These are phyloP conservation scores for Fusarium chlamydosporum DNA, from an alignment of 2,329 filamentous ascomycete species.

Conservation along the genomic window DNA sequence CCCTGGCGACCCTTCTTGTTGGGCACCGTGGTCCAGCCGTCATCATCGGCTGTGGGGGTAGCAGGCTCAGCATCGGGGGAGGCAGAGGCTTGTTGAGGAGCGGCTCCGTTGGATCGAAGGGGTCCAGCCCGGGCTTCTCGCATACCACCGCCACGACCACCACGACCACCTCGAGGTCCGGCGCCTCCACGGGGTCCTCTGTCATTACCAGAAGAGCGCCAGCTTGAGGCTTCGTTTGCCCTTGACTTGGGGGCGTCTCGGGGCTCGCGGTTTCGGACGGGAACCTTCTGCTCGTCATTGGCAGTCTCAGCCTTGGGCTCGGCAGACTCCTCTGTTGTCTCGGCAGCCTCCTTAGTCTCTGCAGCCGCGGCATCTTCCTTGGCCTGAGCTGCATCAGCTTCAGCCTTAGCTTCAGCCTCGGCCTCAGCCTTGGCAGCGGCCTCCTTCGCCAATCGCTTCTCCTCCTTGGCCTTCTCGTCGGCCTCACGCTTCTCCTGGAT, in stretches of 20 bases:
- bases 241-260: conserved; percentile 66
- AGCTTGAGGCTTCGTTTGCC: conserved; percentile 71
- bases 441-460: conserved; percentile 73
- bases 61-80: conserved; percentile 53
- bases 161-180: conserved; percentile 61
- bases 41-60: conserved; percentile 64
- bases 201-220: conserved; percentile 68
- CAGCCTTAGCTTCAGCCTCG: conserved; percentile 54
- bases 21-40: conserved; percentile 74
- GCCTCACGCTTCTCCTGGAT: conserved; percentile 87
- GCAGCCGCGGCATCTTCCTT: conserved; percentile 52
- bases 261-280: conserved; percentile 58
- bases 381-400: conserved; percentile 50
- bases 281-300: conserved; percentile 65
- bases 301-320: conserved; percentile 48
- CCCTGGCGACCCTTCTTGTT: conserved; percentile 58
- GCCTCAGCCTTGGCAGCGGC: conserved; percentile 64
- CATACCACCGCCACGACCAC: conserved; percentile 58
- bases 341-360: conserved; percentile 50
- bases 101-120: conserved; percentile 64
- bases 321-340: conserved; percentile 48
- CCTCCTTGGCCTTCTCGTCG: conserved; percentile 87
- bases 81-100: conserved; percentile 57
- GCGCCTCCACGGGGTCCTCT: conserved; percentile 64
- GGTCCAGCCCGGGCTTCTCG: conserved; percentile 59